phyloP scores from a whole-genome alignment of 306 rosid genomes.

The Sicyos edulis region DNA sequence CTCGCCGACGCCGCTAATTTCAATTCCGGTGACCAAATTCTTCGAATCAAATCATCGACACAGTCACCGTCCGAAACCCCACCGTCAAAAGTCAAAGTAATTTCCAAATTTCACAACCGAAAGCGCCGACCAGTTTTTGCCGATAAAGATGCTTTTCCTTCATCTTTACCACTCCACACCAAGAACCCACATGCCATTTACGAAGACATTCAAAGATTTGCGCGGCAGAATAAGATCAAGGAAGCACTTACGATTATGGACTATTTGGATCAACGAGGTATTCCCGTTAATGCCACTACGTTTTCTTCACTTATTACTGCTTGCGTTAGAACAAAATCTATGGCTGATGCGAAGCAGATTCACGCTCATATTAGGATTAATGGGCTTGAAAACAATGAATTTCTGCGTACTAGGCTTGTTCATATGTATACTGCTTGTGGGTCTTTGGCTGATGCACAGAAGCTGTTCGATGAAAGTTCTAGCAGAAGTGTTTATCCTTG shows the following conservation, averaged over 20 bases:
- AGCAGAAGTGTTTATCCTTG: conserved; percentile 50
- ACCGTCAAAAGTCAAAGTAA: neutral
- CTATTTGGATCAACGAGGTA: conserved; percentile 56
- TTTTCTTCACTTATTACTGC: conserved; percentile 58
- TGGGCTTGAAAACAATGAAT: conserved; percentile 50
- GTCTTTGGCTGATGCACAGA: conserved; percentile 40
- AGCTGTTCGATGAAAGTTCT: conserved; percentile 42
- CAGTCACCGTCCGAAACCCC: conserved; percentile 6
- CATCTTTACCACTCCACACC: conserved; percentile 59
- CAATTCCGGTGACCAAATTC: conserved; percentile 1
- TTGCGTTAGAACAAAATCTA: conserved; percentile 48
- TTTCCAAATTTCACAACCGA: conserved; percentile 13
- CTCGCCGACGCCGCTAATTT: conserved; percentile 7
- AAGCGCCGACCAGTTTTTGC: conserved; percentile 25
- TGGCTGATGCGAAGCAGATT: conserved; percentile 34
- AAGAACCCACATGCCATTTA: conserved; percentile 57
- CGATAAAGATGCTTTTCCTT: conserved; percentile 56
- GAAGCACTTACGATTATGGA: conserved; percentile 54
- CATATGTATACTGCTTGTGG: conserved; percentile 61
- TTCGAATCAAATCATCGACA: conserved; percentile 29
- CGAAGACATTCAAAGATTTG: conserved; percentile 48
- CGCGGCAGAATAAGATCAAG: conserved; percentile 41
- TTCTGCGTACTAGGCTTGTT: conserved; percentile 44
- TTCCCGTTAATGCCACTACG: conserved; percentile 59
- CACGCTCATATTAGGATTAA: conserved; percentile 48